These are phyloP conservation scores for Penicillium herquei DNA, from an alignment of 495 filamentous ascomycete genomes.

Conservation along the genomic window DNA sequence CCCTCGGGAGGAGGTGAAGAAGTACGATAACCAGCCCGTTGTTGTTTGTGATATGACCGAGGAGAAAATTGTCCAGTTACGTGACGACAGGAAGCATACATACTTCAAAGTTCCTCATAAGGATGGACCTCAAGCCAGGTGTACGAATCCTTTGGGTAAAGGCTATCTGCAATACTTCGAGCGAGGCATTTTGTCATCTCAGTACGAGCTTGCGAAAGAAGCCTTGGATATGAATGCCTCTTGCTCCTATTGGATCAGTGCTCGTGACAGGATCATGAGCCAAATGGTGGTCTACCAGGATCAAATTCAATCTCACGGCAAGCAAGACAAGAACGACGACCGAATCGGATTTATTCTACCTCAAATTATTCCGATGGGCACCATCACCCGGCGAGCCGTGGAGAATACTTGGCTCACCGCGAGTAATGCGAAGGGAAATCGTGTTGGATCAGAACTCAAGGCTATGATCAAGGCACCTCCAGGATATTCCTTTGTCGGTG, in stretches of 20 bases:
- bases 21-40: constrained; percentile 69
- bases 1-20: constrained; percentile 55
- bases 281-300: constrained; percentile 90
- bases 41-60: constrained; percentile 72
- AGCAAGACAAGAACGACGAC: constrained; percentile 16
- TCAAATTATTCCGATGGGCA: constrained; percentile 99
- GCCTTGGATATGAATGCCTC: constrained; percentile 97
- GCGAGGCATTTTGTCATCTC: constrained; percentile 78
- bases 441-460: constrained; percentile 95
- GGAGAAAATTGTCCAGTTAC: constrained; percentile 61
- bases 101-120: constrained; percentile 98
- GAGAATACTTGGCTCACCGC: constrained; percentile 99
- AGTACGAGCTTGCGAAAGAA: constrained; percentile 86
- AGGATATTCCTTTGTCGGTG: constrained; percentile 91
- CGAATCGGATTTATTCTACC: constrained; percentile 87
- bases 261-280: constrained; percentile 83
- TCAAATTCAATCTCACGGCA: constrained; percentile 39
- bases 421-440: constrained; percentile 91
- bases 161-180: constrained; percentile 89
- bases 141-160: constrained; percentile 84
- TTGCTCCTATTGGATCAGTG: constrained; percentile 98
- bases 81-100: constrained; percentile 60
- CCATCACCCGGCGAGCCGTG: constrained; percentile 92
- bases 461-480: constrained; percentile 92
- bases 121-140: constrained; percentile 83